phyloP scores from a whole-genome alignment of 2,329 filamentous ascomycete species.

The Neospermospora avenae region DNA sequence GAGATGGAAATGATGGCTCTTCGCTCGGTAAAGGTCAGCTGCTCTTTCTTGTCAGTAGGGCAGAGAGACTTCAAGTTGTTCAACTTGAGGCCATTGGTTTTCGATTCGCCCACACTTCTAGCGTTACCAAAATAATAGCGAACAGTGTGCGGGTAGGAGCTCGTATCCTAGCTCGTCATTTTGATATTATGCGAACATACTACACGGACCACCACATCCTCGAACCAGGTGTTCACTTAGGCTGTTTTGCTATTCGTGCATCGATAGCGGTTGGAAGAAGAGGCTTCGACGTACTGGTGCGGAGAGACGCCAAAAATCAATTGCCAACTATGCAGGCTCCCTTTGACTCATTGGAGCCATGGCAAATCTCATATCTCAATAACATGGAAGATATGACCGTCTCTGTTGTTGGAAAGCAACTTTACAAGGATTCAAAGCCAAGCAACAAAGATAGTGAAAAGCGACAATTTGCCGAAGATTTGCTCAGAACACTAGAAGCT shows the following conservation, averaged over 20 bases:
- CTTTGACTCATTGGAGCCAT: constrained; percentile 49
- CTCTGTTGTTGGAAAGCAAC: constrained; percentile 38
- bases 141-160: constrained; percentile 69
- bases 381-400: constrained; percentile 46
- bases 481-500: constrained; percentile 43
- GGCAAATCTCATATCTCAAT: constrained; percentile 52
- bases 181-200: constrained; percentile 64
- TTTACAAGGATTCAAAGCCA: constrained; percentile 36
- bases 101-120: constrained; percentile 68
- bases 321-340: constrained; percentile 58
- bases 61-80: constrained; percentile 56
- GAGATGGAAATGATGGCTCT: constrained; percentile 3
- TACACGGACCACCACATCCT: constrained; percentile 45
- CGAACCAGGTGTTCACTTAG: constrained; percentile 53
- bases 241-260: constrained; percentile 55
- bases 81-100: constrained; percentile 69
- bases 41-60: constrained; percentile 71
- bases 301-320: constrained; percentile 48
- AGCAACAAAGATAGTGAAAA: constrained; percentile 36
- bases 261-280: constrained; percentile 25
- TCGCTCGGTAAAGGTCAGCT: constrained; percentile 68
- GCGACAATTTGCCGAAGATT: constrained; percentile 43
- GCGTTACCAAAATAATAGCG: constrained; percentile 67
- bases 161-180: constrained; percentile 54
- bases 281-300: constrained; percentile 37